These are phyloP conservation scores for Plasmodium adleri DNA, from an alignment of 169 alveolate genomes.

Conservation along the genomic window DNA sequence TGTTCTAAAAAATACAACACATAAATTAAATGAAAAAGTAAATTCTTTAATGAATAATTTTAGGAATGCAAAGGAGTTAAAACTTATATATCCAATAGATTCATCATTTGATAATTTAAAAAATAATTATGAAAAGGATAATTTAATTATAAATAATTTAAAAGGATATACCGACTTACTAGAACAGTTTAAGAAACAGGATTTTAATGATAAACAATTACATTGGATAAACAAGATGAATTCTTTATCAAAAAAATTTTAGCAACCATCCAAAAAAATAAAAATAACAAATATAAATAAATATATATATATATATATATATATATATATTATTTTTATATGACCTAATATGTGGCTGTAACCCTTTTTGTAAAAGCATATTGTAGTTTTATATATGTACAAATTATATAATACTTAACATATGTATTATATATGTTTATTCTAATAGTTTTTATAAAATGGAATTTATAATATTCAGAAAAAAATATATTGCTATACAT, in stretches of 20 bases:
- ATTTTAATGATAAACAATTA: conserved; percentile 56
- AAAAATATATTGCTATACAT: too few relatives aligned
- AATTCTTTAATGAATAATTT: conserved; percentile 34
- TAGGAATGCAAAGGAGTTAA: conserved; percentile 38
- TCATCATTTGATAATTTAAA: conserved; percentile 8
- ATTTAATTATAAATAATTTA: conserved; percentile 17
- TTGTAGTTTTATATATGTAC: too few relatives aligned
- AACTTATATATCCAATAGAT: conserved; percentile 36
- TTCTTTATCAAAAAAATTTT: conserved; percentile 57
- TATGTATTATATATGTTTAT: too few relatives aligned
- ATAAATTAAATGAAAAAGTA: conserved; percentile 41
- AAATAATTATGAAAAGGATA: conserved; percentile 27
- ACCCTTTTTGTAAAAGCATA: too few relatives aligned
- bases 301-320: conserved; percentile 7
- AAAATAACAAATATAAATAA: neutral
- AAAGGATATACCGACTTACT: conserved; percentile 33
- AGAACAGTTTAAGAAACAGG: conserved; percentile 24
- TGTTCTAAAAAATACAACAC: conserved; percentile 41
- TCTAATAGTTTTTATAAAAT: too few relatives aligned
- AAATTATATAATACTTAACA: too few relatives aligned
- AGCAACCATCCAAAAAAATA: neutral
- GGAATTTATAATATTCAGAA: too few relatives aligned
- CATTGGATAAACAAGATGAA: conserved; percentile 64
- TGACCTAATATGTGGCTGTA: neutral
- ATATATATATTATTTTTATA: neutral